Percentiles rank a stretch among this genome's conserved stretches.
Conservation (phyloP, 176 grass and related monocot genomes). For the sorghum (Sorghum bicolor) region Sorghum_bicolor_NCBIv3 NC_012870.2:55226501-55227000, state of each 20-base stretch:
- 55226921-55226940: background rate
- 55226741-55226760: background rate
- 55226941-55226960: background rate
- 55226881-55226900: background rate
- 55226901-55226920: background rate
- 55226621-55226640: background rate
- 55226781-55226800: background rate
- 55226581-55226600: background rate
- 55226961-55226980: background rate
- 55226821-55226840: background rate
- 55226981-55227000: background rate
- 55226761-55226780: background rate
- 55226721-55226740: background rate
- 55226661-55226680: background rate
- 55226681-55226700: background rate
- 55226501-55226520: constrained; percentile 91
- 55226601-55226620: background rate
- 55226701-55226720: background rate
- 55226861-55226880: background rate
- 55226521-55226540: constrained; percentile 97
- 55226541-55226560: constrained; percentile 29
- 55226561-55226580: constrained; percentile 4
- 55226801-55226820: background rate
- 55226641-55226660: constrained; percentile 25
- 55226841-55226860: background rate